Evolutionary conservation across 1,284 basidiomycete genomes (phyloP), one percentile per base, ranked within the genome.

Genomic region (Apiotrichum porosum): DNA sequence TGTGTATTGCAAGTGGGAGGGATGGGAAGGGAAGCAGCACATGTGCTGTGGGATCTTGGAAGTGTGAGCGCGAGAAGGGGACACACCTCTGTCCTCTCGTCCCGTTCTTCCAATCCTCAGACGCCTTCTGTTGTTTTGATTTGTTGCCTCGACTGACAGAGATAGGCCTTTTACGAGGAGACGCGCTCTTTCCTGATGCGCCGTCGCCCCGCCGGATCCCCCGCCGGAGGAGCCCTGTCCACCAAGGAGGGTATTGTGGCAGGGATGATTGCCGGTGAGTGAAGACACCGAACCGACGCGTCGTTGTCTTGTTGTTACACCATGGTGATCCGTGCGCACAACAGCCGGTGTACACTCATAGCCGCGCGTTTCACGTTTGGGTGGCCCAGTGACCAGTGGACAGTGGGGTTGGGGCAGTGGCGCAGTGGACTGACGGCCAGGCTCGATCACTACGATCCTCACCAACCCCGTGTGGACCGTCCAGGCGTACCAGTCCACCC

Each of bases 401-500:
- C n/a, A n/a, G n/a, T n/a, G n/a, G n/a, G n/a, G n/a, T n/a, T n/a
- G n/a, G n/a, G n/a, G n/a, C n/a, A n/a, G n/a, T 3, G 8, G 21
- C 17, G 12, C 35, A 30, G 43, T 18, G 12, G 13, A 12, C 38
- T 47, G 17, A 43, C 42, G 8, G 34, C 28, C 64, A 86, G 92
- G 93, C 34, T 88, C 88, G 18, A 87, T 88, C 6, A 97, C 94
- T 1, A 88, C 91, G 0, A 75, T 97, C 51, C 79, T 90, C 53
- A 88, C 85, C 70, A 98, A 97, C 73, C 94, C 94, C 1, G 86
- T 98, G 59, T 97, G 91, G 90, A 88, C 91, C 37, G 77, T 92
- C n/a, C 88, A 93, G 68, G 94, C 93, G 4, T 87, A 88, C 31
- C 94, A 97, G 69, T 83, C 86, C 13, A 86, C 88, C 19, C 80